A percentile compares a stretch with the other conserved stretches of the same genome.
Conservation (phyloP, 805 yeast genomes). For the Saturnispora diversa region DNA sequence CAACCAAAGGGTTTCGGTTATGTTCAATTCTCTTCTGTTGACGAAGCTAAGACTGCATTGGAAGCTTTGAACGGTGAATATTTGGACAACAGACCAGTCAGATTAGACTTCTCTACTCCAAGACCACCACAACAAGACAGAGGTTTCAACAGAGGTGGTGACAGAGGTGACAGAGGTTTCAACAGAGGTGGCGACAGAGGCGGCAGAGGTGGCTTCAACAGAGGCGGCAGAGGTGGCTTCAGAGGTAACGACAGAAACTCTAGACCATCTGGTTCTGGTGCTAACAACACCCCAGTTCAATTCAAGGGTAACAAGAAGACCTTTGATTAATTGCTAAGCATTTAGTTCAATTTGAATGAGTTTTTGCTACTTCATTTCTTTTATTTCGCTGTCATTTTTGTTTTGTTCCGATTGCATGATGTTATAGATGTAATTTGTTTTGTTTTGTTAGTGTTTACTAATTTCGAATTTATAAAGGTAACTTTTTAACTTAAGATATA, state of each 20-base stretch:
- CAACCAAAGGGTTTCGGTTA: slow-evolving; percentile 99
- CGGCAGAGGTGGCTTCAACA: slow-evolving; percentile 23
- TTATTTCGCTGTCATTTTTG: slow-evolving; percentile 5
- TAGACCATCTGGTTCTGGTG: slow-evolving; percentile 47
- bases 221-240: slow-evolving; percentile 24
- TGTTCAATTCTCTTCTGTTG: slow-evolving; percentile 81
- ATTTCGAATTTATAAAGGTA: not conserved
- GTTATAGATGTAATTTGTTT: slow-evolving; percentile 6
- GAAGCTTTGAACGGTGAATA: slow-evolving; percentile 83
- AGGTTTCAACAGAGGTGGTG: slow-evolving; percentile 13
- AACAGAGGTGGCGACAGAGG: slow-evolving; percentile 26
- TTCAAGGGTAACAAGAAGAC: slow-evolving; percentile 83
- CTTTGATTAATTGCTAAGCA: slow-evolving; percentile 45
- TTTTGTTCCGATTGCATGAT: slow-evolving; percentile 3
- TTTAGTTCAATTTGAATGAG: not conserved
- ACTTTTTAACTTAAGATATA: not conserved
- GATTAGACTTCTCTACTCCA: slow-evolving; percentile 93
- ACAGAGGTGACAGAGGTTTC: slow-evolving; percentile 14
- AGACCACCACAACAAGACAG: slow-evolving; percentile 31
- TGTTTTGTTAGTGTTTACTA: slow-evolving; percentile 4
- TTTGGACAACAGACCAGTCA: slow-evolving; percentile 85
- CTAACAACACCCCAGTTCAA: slow-evolving; percentile 55
- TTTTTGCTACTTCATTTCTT: not conserved
- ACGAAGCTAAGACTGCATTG: slow-evolving; percentile 84
- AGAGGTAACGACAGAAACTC: slow-evolving; percentile 32